Base-by-base conservation (phyloP, 257 asterid genomes). In the Galeopsis tetrahit region DNA sequence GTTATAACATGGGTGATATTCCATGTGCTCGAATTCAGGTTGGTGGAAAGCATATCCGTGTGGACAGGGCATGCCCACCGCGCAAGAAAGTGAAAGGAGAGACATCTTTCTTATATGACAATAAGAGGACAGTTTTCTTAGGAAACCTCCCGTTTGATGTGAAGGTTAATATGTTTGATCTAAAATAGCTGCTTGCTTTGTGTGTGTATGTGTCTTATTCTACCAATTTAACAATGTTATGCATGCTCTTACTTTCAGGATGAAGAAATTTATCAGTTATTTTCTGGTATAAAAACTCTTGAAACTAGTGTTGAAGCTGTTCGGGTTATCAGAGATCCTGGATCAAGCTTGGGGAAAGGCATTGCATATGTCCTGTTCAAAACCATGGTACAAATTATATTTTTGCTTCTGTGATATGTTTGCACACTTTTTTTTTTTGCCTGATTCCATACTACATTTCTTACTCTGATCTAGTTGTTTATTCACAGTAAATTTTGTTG, bases 101-200 rank as follows among this genome's bases (percentile, higher is more conserved):
- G 53, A 36, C 44, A 77, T 32, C 83, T 82, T 78, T 79, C 35
- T 72, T 94, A 72, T 94, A 88, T 59, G 97, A 94, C 78, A 88
- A 82, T 65, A 88, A 86, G 81, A 89, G 92, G 87, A 89, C 97
- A 4, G 79, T 91, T 74, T 94, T 94, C 77, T 85, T 94, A 51
- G 97, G 97, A 21, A 94, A 94, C 81, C 96, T 94, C 51, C 99
- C 99, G 17, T 94, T 94, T 83, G 97, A 91, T 76, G 99, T 89
- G 48, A 94, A 88, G 88, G 99, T 85, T 48, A 71, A 84, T 69
- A 66, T 31, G 77, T 79, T 33, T 34, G 15, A 44, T 60, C 32
- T 76, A 38, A 72, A 7, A 15, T 46, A 48, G 60, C 21, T 43
- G 21, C 10, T 42, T 7, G 34, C 46, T 75, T 53, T 49, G 21